Conservation (phyloP, 768 basidiomycete genomes). For the Termitomyces heimii region DNA sequence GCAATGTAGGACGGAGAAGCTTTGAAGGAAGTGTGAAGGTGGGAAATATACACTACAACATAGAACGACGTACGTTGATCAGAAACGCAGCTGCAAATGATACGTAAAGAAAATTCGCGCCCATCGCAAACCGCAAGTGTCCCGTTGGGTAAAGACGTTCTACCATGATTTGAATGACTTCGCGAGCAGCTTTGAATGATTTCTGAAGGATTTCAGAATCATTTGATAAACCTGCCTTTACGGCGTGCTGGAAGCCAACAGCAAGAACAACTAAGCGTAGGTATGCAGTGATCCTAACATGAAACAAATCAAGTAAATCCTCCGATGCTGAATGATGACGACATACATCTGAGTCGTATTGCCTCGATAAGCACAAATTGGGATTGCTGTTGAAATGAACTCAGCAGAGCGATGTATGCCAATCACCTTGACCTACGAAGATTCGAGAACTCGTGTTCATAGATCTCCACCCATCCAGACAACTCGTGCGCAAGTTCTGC, state of each 20-base stretch:
- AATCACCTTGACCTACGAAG: slow-evolving; percentile 19
- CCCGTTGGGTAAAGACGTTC: slow-evolving; percentile 49
- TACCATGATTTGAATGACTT: slow-evolving; percentile 47
- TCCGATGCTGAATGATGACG: background rate
- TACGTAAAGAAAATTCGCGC: slow-evolving; percentile 42
- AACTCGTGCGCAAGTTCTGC: slow-evolving; percentile 29
- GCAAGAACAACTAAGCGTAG: slow-evolving; percentile 52
- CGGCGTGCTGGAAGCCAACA: slow-evolving; percentile 44
- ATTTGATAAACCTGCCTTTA: slow-evolving; percentile 30
- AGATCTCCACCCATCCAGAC: slow-evolving; percentile 33
- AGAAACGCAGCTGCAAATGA: slow-evolving; percentile 59
- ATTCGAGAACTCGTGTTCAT: slow-evolving; percentile 29
- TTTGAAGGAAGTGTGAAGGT: slow-evolving; percentile 15
- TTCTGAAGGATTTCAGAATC: slow-evolving; percentile 38
- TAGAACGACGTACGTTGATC: slow-evolving; percentile 39
- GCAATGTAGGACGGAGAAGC: slow-evolving; percentile 47
- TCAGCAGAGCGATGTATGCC: background rate
- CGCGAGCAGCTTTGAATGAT: slow-evolving; percentile 50
- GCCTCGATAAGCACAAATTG: slow-evolving; percentile 37
- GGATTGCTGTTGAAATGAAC: slow-evolving; percentile 24
- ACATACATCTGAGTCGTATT: slow-evolving; percentile 39
- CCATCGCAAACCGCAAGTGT: slow-evolving; percentile 51
- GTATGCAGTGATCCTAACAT: slow-evolving; percentile 45
- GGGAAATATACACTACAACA: background rate
- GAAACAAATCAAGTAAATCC: background rate